These are phyloP conservation scores for Yamadazyma philogaea DNA, from an alignment of 805 yeast genomes.

Conservation along the genomic window DNA sequence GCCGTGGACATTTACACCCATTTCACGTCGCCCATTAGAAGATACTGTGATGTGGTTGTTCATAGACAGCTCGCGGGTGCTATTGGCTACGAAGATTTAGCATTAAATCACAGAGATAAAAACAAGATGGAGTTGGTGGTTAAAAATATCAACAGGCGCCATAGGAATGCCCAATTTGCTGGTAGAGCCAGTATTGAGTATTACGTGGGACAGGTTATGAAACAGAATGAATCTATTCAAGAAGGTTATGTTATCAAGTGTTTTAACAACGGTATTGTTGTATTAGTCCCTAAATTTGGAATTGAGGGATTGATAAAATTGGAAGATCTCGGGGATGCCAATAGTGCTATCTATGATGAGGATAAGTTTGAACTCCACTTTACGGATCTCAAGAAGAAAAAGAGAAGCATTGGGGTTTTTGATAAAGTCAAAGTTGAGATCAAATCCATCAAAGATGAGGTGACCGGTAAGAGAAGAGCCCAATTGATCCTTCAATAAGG, in stretches of 20 bases:
- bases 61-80: slow-evolving; percentile 99
- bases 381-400: slow-evolving; percentile 40
- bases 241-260: slow-evolving; percentile 92
- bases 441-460: slow-evolving; percentile 75
- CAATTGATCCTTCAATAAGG: slow-evolving; percentile 50
- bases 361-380: slow-evolving; percentile 69
- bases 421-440: slow-evolving; percentile 84
- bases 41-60: slow-evolving; percentile 96
- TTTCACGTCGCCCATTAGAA: slow-evolving; percentile 96
- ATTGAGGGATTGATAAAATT: slow-evolving; percentile 89
- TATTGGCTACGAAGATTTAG: slow-evolving; percentile 84
- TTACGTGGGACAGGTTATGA: slow-evolving; percentile 97
- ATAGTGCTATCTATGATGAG: slow-evolving; percentile 69
- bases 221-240: slow-evolving; percentile 71
- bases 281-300: slow-evolving; percentile 92
- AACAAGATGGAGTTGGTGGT: slow-evolving; percentile 85
- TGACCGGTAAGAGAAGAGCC: slow-evolving; percentile 90
- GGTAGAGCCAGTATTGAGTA: slow-evolving; percentile 98
- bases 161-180: slow-evolving; percentile 97
- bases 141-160: slow-evolving; percentile 86
- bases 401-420: slow-evolving; percentile 64
- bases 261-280: slow-evolving; percentile 91
- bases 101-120: slow-evolving; percentile 81
- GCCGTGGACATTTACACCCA: slow-evolving; percentile 98
- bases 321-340: slow-evolving; percentile 66